Conservation (phyloP, 257 asterid species). For the Nicotiana noctiflora region DNA sequence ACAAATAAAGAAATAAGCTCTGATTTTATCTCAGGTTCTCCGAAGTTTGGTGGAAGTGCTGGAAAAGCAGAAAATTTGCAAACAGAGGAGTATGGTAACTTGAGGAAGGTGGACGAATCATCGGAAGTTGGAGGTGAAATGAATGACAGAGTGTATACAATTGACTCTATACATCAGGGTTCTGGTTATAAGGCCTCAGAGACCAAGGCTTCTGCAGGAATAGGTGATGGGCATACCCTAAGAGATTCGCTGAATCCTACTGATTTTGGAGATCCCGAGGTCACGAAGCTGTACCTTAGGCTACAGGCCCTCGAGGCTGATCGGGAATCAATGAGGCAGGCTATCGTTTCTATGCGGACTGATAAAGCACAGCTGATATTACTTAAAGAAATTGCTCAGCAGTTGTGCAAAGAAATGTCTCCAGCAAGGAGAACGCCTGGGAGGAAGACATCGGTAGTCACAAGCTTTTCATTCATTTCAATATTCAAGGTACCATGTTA, state of each 20-base stretch:
- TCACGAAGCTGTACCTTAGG: constrained; percentile 78
- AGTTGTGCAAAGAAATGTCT: constrained; percentile 67
- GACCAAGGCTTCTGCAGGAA: constrained; percentile 43
- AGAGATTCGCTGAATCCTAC: constrained; percentile 33
- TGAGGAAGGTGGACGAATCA: constrained; percentile 42
- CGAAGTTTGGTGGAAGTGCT: constrained; percentile 40
- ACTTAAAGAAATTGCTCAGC: constrained; percentile 93
- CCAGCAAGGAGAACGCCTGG: constrained; percentile 42
- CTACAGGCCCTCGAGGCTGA: constrained; percentile 97
- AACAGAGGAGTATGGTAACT: constrained; percentile 39
- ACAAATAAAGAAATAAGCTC: constrained; percentile 38
- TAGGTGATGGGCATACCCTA: constrained; percentile 46
- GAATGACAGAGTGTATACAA: constrained; percentile 73
- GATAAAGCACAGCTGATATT: constrained; percentile 80
- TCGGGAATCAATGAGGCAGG: constrained; percentile 95
- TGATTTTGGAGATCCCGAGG: constrained; percentile 50
- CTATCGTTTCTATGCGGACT: constrained; percentile 72
- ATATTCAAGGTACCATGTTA: constrained; percentile 60
- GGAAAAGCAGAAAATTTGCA: constrained; percentile 46
- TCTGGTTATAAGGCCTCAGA: constrained; percentile 31
- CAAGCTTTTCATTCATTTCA: constrained; percentile 46
- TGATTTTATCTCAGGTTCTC: constrained; percentile 49
- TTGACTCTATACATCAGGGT: constrained; percentile 72
- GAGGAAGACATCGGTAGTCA: constrained; percentile 41
- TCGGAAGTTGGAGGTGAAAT: constrained; percentile 63